Conservation (phyloP, 202 grass and related monocot species). For the Alloteropsis angusta region DNA sequence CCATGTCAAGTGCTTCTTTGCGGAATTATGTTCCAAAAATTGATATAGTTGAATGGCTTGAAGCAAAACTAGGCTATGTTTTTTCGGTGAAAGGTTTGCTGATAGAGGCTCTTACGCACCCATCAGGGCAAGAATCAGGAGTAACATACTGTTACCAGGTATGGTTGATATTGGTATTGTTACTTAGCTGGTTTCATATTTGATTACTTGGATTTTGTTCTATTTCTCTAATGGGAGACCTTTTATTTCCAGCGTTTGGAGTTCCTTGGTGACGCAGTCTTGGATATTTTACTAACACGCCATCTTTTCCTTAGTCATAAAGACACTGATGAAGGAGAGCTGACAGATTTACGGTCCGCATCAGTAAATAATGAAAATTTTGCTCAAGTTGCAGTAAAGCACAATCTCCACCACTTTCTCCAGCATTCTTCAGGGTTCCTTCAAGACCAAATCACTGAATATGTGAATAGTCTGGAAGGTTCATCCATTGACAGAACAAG, state of each 20-base stretch:
- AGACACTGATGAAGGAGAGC: constrained; percentile 64
- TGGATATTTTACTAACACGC: constrained; percentile 75
- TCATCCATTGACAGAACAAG: constrained; percentile 28
- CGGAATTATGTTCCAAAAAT: constrained; percentile 44
- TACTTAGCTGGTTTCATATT: constrained; percentile 16
- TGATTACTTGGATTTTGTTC: constrained; percentile 3
- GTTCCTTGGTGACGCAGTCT: constrained; percentile 82
- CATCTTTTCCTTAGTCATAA: constrained; percentile 65
- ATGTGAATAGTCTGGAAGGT: constrained; percentile 48
- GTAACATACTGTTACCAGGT: constrained; percentile 74
- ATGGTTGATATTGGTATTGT: constrained; percentile 4
- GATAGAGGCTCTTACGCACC: constrained; percentile 75
- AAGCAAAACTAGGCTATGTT: constrained; percentile 64
- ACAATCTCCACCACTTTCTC: constrained; percentile 70
- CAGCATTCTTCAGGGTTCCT: constrained; percentile 59
- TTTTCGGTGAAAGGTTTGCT: constrained; percentile 68
- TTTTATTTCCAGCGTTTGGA: constrained; percentile 63
- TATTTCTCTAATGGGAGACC: constrained; percentile 10
- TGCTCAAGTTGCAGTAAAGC: constrained; percentile 66
- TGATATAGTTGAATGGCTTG: constrained; percentile 51
- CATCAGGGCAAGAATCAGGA: constrained; percentile 65
- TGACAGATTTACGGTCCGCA: constrained; percentile 85
- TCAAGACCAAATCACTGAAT: constrained; percentile 64
- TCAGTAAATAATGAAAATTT: constrained; percentile 96
- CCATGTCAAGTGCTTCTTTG: constrained; percentile 50